Base-by-base conservation (phyloP, 805 yeast genomes). In the Zygotorulaspora florentina region DNA sequence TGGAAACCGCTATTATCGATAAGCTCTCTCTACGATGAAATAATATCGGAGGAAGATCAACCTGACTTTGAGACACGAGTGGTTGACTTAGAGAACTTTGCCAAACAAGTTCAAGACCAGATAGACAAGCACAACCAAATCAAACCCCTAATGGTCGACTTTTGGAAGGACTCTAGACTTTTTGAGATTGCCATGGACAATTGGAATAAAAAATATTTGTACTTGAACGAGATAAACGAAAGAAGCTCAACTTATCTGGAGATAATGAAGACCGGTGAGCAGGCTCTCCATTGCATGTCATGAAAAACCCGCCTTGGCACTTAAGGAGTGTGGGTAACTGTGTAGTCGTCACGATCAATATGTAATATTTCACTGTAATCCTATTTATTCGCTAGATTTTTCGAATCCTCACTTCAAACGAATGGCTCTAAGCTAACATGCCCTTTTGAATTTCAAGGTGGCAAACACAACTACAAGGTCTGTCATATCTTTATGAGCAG, bases 71-170 rank as follows among this genome's bases (percentile, higher is more conserved):
- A 15, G 4, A 38, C 39, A 18, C 46, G 48, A 28, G 37, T 56
- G 7, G 17, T 18, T 5, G 55, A 52, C 15, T 53, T 81, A 49
- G 57, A 65, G 36, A 52, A 53, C 6, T 76, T 77, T 42, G 68
- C 75, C 3, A 58, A 62, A 8, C 58, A 60, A 2, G 59, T 81
- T 25, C 71, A 69, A 35, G 41, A 49, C 11, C 61, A 67, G 40
- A 66, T 77, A 13, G 70, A 70, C 13, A 59, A 62, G 16, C 86
- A 80, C 57, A 70, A 70, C 44, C 62, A 57, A 23, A 46, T 72
- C 25, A 69, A 72, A 40, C 66, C 67, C 1, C 57, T 54, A 4
- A 52, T 77, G 48, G 56, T 69, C 16, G 55, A 61, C 23, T 52
- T 65, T n/a, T 74, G 73, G 73, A 57, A 58, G 15, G 36, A 42